These are phyloP conservation scores for Prunus dulcis DNA, from an alignment of 306 rosid species.

Conservation along the genomic window DNA sequence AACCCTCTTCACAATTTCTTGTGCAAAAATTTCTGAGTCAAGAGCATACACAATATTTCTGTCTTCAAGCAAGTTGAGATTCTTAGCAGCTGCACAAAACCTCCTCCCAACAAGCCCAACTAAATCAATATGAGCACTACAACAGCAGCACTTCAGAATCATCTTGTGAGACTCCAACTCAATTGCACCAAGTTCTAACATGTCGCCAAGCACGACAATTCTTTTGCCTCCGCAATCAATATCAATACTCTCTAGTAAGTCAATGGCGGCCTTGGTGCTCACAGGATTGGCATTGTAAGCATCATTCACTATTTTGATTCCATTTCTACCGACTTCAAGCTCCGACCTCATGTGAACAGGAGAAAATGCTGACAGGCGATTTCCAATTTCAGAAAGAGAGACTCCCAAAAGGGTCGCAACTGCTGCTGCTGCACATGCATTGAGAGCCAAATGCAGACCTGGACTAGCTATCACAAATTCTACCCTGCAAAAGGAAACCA, in stretches of 20 bases:
- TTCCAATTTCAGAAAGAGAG: conserved; percentile 20
- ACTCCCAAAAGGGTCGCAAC: conserved; percentile 29
- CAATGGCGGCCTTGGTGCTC: conserved; percentile 26
- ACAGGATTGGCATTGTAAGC: conserved; percentile 31
- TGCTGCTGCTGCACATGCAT: conserved; percentile 39
- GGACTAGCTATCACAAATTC: conserved; percentile 25
- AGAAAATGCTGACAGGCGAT: conserved; percentile 18
- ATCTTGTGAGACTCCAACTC: conserved; percentile 25
- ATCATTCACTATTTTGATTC: conserved; percentile 27
- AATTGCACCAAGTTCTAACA: conserved; percentile 28
- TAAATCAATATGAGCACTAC: conserved; percentile 11
- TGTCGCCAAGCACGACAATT: conserved; percentile 32
- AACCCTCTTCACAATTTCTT: conserved; percentile 22
- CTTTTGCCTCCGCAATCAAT: conserved; percentile 22
- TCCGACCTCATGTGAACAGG: conserved; percentile 27
- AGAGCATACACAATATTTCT: conserved; percentile 1
- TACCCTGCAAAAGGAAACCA: conserved; percentile 15
- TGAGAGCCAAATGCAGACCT: conserved; percentile 28
- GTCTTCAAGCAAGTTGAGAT: conserved; percentile 9
- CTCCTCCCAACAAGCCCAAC: conserved; percentile 29
- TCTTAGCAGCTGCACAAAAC: conserved; percentile 20
- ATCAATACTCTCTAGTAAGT: conserved; percentile 16
- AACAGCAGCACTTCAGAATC: conserved; percentile 21
- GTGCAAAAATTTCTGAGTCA: conserved; percentile 8
- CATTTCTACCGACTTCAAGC: conserved; percentile 21